phyloP scores from a whole-genome alignment of 1,284 basidiomycete species.

The Sporisorium iseilematis-ciliati region DNA sequence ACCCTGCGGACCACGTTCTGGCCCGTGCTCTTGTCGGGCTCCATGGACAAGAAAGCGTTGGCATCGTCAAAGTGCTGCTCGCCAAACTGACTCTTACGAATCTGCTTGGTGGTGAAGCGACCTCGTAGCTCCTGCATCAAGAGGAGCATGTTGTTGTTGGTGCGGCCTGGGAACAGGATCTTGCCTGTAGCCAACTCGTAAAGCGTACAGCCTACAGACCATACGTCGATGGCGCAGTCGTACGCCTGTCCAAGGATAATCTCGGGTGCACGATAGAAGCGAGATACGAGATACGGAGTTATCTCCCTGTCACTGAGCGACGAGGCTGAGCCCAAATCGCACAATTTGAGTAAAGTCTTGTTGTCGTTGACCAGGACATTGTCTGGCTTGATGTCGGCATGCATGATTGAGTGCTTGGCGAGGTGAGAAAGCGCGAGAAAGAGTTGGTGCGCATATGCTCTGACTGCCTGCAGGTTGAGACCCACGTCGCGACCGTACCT shows the following conservation, averaged over 20 bases:
- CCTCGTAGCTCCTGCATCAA: conserved; percentile 88
- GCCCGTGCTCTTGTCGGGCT: conserved; percentile 62
- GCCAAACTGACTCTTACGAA: conserved; percentile 92
- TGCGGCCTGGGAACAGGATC: conserved; percentile 94
- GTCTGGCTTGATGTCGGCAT: conserved; percentile 83
- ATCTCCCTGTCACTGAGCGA: conserved; percentile 95
- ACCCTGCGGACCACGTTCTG: conserved; percentile 83
- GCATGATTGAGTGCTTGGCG: conserved; percentile 91
- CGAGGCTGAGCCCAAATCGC: conserved; percentile 94
- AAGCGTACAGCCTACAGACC: conserved; percentile 97
- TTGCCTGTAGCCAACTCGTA: conserved; percentile 99
- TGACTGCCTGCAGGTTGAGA: conserved; percentile 93
- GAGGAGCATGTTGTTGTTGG: conserved; percentile 95
- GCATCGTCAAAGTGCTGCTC: conserved; percentile 93
- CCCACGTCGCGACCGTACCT: conserved; percentile 99
- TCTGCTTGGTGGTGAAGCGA: conserved; percentile 90
- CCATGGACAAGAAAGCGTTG: conserved; percentile 70
- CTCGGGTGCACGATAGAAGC: conserved; percentile 98
- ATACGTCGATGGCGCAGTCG: conserved; percentile 92
- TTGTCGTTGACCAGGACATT: conserved; percentile 80
- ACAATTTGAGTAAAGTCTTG: conserved; percentile 93
- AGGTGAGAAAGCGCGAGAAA: conserved; percentile 88
- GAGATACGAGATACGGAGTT: conserved; percentile 95
- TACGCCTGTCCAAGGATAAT: conserved; percentile 97
- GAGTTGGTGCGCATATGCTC: conserved; percentile 95